Evolutionary conservation across 257 asterid genomes (phyloP).

Genomic region (Oldenlandia corymbosa): DNA sequence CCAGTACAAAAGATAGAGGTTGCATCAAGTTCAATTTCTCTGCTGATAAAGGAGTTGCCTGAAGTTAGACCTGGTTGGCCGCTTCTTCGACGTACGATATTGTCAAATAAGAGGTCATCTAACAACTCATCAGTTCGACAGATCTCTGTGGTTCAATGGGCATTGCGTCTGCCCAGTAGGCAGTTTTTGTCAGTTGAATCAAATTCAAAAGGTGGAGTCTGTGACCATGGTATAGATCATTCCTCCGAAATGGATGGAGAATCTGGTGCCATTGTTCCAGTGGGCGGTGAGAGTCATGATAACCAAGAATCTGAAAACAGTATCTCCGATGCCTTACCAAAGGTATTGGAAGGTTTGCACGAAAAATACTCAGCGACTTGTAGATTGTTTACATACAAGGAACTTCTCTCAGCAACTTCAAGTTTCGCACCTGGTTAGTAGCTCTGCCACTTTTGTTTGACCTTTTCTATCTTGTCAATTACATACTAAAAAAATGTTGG

Average conservation of each 20-base stretch:
- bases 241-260: constrained; percentile 43
- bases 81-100: constrained; percentile 58
- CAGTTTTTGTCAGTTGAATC: constrained; percentile 41
- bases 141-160: constrained; percentile 89
- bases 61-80: constrained; percentile 96
- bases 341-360: constrained; percentile 65
- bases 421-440: constrained; percentile 48
- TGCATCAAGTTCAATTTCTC: constrained; percentile 49
- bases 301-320: constrained; percentile 33
- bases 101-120: constrained; percentile 27
- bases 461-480: not conserved
- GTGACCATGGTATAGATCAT: constrained; percentile 24
- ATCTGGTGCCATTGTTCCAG: constrained; percentile 63
- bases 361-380: constrained; percentile 85
- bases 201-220: constrained; percentile 23
- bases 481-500: constrained; percentile 1
- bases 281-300: constrained; percentile 30
- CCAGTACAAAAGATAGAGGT: constrained; percentile 53
- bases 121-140: constrained; percentile 32
- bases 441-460: not conserved
- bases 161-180: constrained; percentile 63
- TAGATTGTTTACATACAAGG: constrained; percentile 60
- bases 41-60: constrained; percentile 49
- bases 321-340: constrained; percentile 36
- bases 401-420: constrained; percentile 70